These are phyloP conservation scores for Lasiodiplodia hormozganensis DNA, from an alignment of 2,329 filamentous ascomycete species.

Conservation along the genomic window DNA sequence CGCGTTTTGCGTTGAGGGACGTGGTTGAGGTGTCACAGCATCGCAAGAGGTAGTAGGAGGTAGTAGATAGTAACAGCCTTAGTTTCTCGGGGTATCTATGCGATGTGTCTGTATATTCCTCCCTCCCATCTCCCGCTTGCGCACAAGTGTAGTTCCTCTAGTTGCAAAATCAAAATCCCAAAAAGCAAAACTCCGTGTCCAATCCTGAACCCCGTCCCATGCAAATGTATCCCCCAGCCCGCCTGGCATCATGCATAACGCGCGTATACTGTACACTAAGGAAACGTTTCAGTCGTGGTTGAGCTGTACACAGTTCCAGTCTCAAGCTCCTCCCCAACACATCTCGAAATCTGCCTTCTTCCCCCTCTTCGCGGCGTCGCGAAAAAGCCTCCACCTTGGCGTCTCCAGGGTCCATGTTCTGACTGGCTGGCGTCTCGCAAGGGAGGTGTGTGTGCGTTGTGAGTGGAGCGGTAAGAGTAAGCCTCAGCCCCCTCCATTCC, in stretches of 20 bases:
- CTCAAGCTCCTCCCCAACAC: background rate
- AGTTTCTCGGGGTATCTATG: background rate
- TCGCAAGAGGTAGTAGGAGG: too few relatives aligned
- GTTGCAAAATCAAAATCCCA: background rate
- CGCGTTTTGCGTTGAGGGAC: background rate
- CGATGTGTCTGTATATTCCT: background rate
- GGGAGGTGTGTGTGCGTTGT: background rate
- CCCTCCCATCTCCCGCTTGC: background rate
- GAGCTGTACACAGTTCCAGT: background rate
- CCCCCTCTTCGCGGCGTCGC: background rate
- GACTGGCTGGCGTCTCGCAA: background rate
- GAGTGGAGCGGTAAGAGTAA: constrained; percentile 3
- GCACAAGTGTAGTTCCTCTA: background rate
- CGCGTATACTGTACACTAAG: constrained; percentile 1
- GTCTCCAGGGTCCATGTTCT: background rate
- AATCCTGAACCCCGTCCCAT: background rate
- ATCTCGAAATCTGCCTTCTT: background rate
- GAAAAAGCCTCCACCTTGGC: background rate
- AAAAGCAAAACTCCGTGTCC: background rate
- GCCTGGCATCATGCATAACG: background rate
- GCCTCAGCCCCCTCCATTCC: constrained; percentile 10
- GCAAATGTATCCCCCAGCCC: background rate
- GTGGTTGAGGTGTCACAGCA: too few relatives aligned
- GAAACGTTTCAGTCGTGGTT: constrained; percentile 17
- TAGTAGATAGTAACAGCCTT: background rate